phyloP scores from a whole-genome alignment of 345 rosid genomes.

The Triadica sebifera region DNA sequence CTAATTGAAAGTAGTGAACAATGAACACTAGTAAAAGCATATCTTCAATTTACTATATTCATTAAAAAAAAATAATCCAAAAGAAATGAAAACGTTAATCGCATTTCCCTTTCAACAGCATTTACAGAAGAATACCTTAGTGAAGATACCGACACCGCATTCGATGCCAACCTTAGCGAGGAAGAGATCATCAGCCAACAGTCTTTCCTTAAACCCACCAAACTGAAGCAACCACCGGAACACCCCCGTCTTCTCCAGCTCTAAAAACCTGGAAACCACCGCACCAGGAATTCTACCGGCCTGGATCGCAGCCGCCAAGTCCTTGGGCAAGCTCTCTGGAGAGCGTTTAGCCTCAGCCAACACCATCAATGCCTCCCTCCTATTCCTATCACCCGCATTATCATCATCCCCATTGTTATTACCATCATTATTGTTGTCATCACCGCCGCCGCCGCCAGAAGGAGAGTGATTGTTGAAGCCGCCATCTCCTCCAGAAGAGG shows the following conservation, averaged over 20 bases:
- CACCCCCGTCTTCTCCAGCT: constrained; percentile 63
- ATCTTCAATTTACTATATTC: not conserved
- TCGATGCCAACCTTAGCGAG: constrained; percentile 78
- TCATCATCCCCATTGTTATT: constrained; percentile 14
- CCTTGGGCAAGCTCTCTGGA: constrained; percentile 69
- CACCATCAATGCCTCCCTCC: constrained; percentile 60
- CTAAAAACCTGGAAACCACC: constrained; percentile 62
- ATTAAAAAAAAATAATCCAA: not conserved
- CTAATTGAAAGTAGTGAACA: not conserved
- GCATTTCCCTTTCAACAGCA: not conserved
- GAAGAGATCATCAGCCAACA: constrained; percentile 90
- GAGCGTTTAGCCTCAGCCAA: constrained; percentile 57
- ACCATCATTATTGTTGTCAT: no score
- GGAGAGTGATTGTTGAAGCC: constrained; percentile 30
- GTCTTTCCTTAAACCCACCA: constrained; percentile 85
- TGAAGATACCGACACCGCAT: constrained; percentile 92
- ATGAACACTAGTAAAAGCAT: not conserved
- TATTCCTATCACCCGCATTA: constrained; percentile 59
- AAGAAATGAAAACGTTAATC: not conserved
- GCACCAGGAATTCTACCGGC: constrained; percentile 78
- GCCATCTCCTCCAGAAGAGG: constrained; percentile 32
- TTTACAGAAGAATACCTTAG: constrained; percentile 55
- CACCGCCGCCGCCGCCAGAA: constrained; percentile 34
- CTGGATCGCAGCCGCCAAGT: constrained; percentile 75
- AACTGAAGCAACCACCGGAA: constrained; percentile 76